Base-by-base conservation (phyloP, 768 basidiomycete genomes). In the Rubroboletus pulcherrimus region DNA sequence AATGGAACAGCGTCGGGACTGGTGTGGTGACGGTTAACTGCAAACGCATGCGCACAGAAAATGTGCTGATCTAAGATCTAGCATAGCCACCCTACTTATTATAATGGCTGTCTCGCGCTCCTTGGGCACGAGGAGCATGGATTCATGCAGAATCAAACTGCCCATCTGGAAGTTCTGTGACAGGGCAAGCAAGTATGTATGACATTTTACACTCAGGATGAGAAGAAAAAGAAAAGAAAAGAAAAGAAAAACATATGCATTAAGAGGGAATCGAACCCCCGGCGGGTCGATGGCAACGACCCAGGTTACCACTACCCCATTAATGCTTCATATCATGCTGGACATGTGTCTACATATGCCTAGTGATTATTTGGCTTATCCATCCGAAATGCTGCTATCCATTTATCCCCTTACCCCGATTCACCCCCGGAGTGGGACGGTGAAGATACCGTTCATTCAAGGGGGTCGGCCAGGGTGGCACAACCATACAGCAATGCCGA, bases 231-330 rank as follows among this genome's bases (percentile, higher is more conserved):
- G 15, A 3, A 11, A n/a, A 0, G 15, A 3, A 11, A n/a, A 0
- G 1, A 19, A 8, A 2, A 14, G 7, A 48, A 48, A 35, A 26
- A 26, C 5, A 48, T 1, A 17, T 65, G 63, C 63, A 64, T 65
- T 63, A 64, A 65, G 63, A 8, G 63, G 84, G 85, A 86, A 87
- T 87, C 83, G 84, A 87, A 87, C 85, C 84, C 85, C 84, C 85
- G 86, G 85, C 86, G 86, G 86, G 83, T 86, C 86, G 85, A 82
- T 81, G 79, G 79, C 80, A 81, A 81, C 79, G 77, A 81, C 79
- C 80, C 78, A 81, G 80, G 79, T 81, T 80, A 81, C 78, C 79
- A 80, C 79, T 81, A 81, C 79, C 78, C 80, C 78, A 81, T 79
- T 80, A 77, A 59, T 59, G 57, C 51, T 26, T 26, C 15, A n/a